Evolutionary conservation across 352 stramenopile species (phyloP), one percentile per base, ranked within the genome.

Genomic region (Pythium scleroteichum): DNA sequence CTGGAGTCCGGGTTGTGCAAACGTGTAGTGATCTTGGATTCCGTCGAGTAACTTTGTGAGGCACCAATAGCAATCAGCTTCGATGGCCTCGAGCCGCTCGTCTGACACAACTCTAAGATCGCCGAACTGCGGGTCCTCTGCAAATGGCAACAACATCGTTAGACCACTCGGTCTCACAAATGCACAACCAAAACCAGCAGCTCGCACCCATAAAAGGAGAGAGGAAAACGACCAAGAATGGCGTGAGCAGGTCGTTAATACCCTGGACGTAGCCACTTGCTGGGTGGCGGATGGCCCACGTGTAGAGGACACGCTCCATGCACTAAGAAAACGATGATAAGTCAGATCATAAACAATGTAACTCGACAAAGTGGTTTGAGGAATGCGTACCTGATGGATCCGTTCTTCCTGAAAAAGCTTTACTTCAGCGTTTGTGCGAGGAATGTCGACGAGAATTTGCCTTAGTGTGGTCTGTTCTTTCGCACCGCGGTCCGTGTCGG

Each of bases 11-110:
- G 97, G 97, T 79, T 99, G 97, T 60, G 96, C 93, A 42, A 97
- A 97, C 12, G 97, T 99, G 73, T 99, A 99, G 77, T 99, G 97
- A 80, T 99, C 98, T 77, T 95, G 97, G 63, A 99, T 99, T 41
- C 96, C 93, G 60, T 99, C 95, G 45, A 99, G 78, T 2, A 99
- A 76, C 71, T 99, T 99, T 22, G 96, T 99, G 33, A 99, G 76
- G 73, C 97, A 99, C 95, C 97, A 99, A 76, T 99, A 99, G 12
- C 85, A 94, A 69, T 99, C 98, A 3, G 97, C 97, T 75, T 99
- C 98, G 0, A 99, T 75, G 35, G 90, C 66, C 53, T 90, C 69
- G 42, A 97, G 65, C 17, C 73, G 76, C 27, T 84, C 78, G 40
- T 91, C 75, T 51, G 79, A 76, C 17, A 97, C 69, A 17, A 58